Base-by-base conservation (phyloP, 345 rosid species). In the Euphorbia tirucalli region DNA sequence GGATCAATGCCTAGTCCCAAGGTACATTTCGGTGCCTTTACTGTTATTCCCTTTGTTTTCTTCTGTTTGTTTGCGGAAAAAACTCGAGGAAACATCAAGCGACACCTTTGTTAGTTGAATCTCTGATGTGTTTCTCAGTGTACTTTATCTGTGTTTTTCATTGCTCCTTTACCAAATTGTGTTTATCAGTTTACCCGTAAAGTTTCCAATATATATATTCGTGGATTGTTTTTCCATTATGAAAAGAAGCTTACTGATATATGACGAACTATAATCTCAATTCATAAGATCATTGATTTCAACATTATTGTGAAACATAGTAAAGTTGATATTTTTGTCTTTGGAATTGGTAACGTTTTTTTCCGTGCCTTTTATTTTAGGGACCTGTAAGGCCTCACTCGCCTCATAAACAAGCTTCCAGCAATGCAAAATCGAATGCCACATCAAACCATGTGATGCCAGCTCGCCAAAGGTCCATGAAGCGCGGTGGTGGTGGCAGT, bases 1-100 rank as follows among this genome's bases (percentile, higher is more conserved):
- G 89, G 87, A 85, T 82, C 80, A 71, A 46, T 61, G 60, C 66
- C 94, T 16, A 65, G 27, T 76, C 63, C 79, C 65, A 86, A 85
- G 90, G 93, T 84, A 73, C 50, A 19, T 57, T 66, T 43, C 15
- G 27, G 4, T 39, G 11, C 14, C 62, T 0, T n/a, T n/a, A n/a
- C n/a, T n/a, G n/a, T n/a, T n/a, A n/a, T n/a, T n/a, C n/a, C 14
- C n/a, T 28, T 16, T 41, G 54, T 30, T 66, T 9, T 72, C n/a
- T n/a, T n/a, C n/a, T 54, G 35, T 44, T 66, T 70, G 52, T 48
- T 69, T 56, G 27, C 28, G 3, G 10, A 66, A 61, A 69, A 76
- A 66, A 15, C 65, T 27, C 37, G 39, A 48, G 31, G 22, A n/a
- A n/a, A 70, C n/a, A n/a, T n/a, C n/a, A n/a, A n/a, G n/a, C n/a